Evolutionary conservation across 2,329 filamentous ascomycete genomes (phyloP), one percentile per base, ranked within the genome.

Genomic region (Stagonosporopsis chrysanthemi): DNA sequence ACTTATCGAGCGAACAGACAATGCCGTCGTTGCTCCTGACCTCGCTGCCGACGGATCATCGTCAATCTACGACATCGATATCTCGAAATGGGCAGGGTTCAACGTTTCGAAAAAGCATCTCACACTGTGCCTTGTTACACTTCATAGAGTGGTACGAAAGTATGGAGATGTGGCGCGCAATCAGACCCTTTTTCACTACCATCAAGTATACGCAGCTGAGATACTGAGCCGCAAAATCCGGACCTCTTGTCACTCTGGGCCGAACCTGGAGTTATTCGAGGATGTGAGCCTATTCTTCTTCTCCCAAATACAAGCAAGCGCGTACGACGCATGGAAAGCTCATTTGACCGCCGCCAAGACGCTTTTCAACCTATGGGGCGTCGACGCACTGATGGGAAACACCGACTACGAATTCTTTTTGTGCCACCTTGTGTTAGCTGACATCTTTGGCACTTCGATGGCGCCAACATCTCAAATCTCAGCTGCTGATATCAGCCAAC

Each of bases 301-400:
- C 36, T 53, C 51, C 2, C 43, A 53, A 7, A 41, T 53, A 12
- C 51, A 53, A 23, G 36, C 51, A 36, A 53, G 51, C 36, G 51
- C 42, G 4, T 47, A 53, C 43, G 51, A 43, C 22, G 43, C 51
- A 12, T 53, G 51, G 43, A 44, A 29, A 24, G 29, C 43, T 42
- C 51, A 53, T 23, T 38, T 47, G 35, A 53, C n/a, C 36, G 43
- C 51, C 15, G 43, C 35, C 11, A 47, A 53, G 14, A 47, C 36
- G 3, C n/a, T 42, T 2, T 42, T 53, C 11, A 47, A 47, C 15
- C 35, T 53, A 4, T 47, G 51, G 51, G 43, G 43, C 15, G 19
- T 47, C 5, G 36, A 47, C 6, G 12, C 29, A 1, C n/a, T 53
- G 11, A 45, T 53, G 26, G 42, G 43, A 22, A 47, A 22, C 4